Base-by-base conservation (phyloP, 2,329 filamentous ascomycete genomes). In the Calycina herbarum region DNA sequence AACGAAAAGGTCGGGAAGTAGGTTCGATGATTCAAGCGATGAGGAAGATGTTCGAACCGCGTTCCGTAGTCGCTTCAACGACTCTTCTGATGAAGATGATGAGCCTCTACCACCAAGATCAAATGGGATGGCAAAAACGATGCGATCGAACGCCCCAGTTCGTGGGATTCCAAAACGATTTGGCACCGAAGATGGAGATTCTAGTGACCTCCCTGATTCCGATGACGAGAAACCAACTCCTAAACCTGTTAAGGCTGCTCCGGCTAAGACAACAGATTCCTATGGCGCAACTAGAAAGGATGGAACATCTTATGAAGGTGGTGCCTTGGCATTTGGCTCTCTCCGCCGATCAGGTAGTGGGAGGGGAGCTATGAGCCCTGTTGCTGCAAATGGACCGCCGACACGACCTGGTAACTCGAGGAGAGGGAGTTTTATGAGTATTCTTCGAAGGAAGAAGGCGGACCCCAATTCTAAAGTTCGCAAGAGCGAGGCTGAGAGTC, bases 381-480 rank as follows among this genome's bases (percentile, higher is more conserved):
- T 57, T 13, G 51, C 51, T 1, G 59, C 65, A 5, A 60, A 65
- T 5, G 42, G 48, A 58, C 54, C 68, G 7, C 57, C 66, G 17
- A 29, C 61, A 24, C 72, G 76, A 35, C 73, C 78, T 61, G 64
- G 72, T 33, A 74, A 77, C 17, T 72, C 78, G 33, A 78, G 80
- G 38, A 79, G 81, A 59, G 82, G 78, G 64, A 86, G 84, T 67
- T 77, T 89, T 66, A 82, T 87, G 77, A 82, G 82, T 1, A 85
- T 85, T 4, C 77, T 93, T n/a, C 85, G 87, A 45, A 87, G 90
- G 63, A 89, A 85, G 77, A 90, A 87, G 75, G 77, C 77, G 42
- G 82, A 85, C 67, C 72, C 79, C 31, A 73, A 78, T 64, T 78
- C 81, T 59, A 85, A 83, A 72, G 83, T 89, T 24, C 80, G 83